Evolutionary conservation across 2,329 filamentous ascomycete genomes (phyloP).

Genomic region (Metarhizium humberi): DNA sequence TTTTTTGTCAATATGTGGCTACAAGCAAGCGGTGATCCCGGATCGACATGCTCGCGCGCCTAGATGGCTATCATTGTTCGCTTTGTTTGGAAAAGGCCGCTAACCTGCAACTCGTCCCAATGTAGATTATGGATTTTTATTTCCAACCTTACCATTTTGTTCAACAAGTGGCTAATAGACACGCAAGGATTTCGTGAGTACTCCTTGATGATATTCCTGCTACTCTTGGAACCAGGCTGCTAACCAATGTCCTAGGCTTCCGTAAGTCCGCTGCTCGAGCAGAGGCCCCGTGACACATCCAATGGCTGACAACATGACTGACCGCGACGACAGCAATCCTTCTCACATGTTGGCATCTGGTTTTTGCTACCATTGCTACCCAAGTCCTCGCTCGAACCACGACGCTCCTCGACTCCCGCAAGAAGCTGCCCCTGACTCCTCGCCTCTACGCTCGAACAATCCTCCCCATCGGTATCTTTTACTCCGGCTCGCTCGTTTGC

Average conservation of each 20-base stretch:
- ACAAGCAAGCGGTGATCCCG: neutral
- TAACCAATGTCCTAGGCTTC: neutral
- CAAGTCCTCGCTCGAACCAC: conserved; percentile 58
- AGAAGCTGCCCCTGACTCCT: conserved; percentile 51
- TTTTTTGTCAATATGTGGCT: neutral
- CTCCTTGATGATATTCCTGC: neutral
- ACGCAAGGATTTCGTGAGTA: conserved; percentile 14
- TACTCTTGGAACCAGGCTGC: neutral
- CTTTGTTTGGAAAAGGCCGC: neutral
- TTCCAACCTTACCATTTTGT: conserved; percentile 77
- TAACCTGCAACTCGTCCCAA: neutral
- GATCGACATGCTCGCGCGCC: neutral
- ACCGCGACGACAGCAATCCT: conserved; percentile 34
- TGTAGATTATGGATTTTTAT: conserved; percentile 68
- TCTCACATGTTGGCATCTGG: conserved; percentile 59
- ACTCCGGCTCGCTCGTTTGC: conserved; percentile 56
- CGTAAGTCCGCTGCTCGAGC: conserved; percentile 1
- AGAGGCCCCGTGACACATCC: neutral
- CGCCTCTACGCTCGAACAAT: conserved; percentile 53
- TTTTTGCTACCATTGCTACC: conserved; percentile 57
- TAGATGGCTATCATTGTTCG: neutral
- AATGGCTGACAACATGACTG: neutral
- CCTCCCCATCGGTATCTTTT: conserved; percentile 57
- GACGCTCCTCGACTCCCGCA: conserved; percentile 51
- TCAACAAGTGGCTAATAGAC: conserved; percentile 86